Conservation (phyloP, 805 yeast genomes). For the Pichia insulana region DNA sequence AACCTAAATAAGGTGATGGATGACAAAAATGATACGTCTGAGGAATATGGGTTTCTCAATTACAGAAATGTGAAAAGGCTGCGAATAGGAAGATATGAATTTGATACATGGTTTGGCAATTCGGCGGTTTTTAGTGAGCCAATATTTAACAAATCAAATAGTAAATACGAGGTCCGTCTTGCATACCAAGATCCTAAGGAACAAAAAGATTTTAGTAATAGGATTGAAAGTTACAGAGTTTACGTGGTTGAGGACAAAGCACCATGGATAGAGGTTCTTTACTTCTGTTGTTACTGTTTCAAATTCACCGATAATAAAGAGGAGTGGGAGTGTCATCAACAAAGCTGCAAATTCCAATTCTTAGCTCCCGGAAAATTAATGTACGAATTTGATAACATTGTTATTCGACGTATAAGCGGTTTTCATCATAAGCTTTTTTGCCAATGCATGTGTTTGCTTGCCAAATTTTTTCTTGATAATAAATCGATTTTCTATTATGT, state of each 20-base stretch:
- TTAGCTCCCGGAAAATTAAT: constrained; percentile 58
- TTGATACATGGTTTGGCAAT: constrained; percentile 85
- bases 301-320: constrained; percentile 51
- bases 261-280: constrained; percentile 53
- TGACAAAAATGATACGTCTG: constrained; percentile 11
- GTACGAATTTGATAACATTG: constrained; percentile 48
- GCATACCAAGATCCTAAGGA: constrained; percentile 14
- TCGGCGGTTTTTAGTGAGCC: constrained; percentile 56
- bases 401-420: constrained; percentile 65
- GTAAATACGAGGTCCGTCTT: constrained; percentile 24
- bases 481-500: constrained; percentile 80
- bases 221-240: constrained; percentile 57
- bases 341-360: constrained; percentile 32
- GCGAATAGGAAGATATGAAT: constrained; percentile 55
- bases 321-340: constrained; percentile 43
- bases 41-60: constrained; percentile 53
- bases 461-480: constrained; percentile 81
- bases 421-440: constrained; percentile 55
- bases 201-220: constrained; percentile 4
- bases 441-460: constrained; percentile 76
- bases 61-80: constrained; percentile 58
- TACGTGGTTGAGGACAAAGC: constrained; percentile 18
- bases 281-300: constrained; percentile 78
- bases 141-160: constrained; percentile 6
- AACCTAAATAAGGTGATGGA: background rate